Base-by-base conservation (phyloP, 306 rosid species). In the Alnus glutinosa region DNA sequence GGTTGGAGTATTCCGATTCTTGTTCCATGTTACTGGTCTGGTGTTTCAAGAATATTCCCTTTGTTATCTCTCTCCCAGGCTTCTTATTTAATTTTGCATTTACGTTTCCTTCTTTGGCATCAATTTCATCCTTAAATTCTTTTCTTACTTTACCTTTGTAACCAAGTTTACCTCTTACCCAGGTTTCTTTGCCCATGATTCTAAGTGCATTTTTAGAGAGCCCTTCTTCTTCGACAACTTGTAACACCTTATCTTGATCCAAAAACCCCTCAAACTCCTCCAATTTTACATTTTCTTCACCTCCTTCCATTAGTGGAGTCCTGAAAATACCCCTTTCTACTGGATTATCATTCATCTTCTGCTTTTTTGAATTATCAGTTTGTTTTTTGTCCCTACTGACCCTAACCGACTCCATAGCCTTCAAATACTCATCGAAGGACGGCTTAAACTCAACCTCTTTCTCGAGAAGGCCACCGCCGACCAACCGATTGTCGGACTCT, bases 391-490 rank as follows among this genome's bases (percentile, higher is more conserved):
- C 83, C 85, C 84, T 80, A 11, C 51, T 78, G 78, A 86, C 75
- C 82, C 80, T 87, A 37, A 85, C 86, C 64, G 91, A 79, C 83
- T 92, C 96, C 99, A 93, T 93, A 55, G 85, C 94, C 85, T 81
- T 90, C 92, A 95, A 88, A 80, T 89, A 89, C 55, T 90, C 90
- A 78, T 91, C 88, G 23, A 95, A 95, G 0, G 98, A 92, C 1
- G 93, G 98, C 89, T 84, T 90, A 78, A 95, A 95, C 66, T 87
- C 87, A 55, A 79, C 62, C 16, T 89, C 97, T 13, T 86, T 88
- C 59, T 81, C 82, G 28, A 85, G 76, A 79, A 88, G 36, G 59
- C 59, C 77, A n/a, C 84, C 88, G 57, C 77, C 75, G 18, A 73
- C 64, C 75, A 80, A 78, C 62, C 80, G 54, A 52, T 80, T 70